Evolutionary conservation across 208 protist genomes (phyloP).

Genomic region (Leishmania turanica): DNA sequence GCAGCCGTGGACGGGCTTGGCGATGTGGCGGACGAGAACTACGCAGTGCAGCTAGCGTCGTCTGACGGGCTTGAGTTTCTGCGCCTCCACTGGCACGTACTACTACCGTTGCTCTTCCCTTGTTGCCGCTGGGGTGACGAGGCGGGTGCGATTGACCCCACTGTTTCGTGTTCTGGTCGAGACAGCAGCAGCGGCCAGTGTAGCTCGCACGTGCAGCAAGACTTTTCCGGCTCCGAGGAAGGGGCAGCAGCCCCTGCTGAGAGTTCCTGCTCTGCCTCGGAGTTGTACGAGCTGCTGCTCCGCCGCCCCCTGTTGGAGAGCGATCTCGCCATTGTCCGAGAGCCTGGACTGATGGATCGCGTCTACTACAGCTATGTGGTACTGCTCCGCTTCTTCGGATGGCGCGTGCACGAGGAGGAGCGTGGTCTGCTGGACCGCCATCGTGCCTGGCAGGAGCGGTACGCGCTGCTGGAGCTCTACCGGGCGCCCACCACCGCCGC

Average conservation of each 20-base stretch:
- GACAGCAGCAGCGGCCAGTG: neutral
- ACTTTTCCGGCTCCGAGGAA: neutral
- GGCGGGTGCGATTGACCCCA: neutral
- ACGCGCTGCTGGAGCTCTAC: slow-evolving; percentile 38
- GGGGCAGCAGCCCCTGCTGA: neutral
- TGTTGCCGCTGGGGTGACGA: neutral
- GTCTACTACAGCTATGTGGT: slow-evolving; percentile 90
- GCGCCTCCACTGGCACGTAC: slow-evolving; percentile 63
- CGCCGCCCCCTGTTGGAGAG: slow-evolving; percentile 16
- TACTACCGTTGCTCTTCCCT: slow-evolving; percentile 73
- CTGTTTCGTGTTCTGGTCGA: neutral
- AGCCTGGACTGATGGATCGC: slow-evolving; percentile 72
- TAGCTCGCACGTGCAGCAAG: neutral
- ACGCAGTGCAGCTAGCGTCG: slow-evolving; percentile 59
- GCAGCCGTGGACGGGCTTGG: slow-evolving; percentile 25
- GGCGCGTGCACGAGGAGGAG: slow-evolving; percentile 82
- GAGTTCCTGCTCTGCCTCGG: slow-evolving; percentile 6
- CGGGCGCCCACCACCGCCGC: neutral
- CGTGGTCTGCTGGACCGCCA: slow-evolving; percentile 85
- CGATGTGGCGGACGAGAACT: slow-evolving; percentile 62
- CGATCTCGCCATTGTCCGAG: slow-evolving; percentile 49
- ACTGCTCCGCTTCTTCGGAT: slow-evolving; percentile 87
- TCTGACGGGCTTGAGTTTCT: slow-evolving; percentile 68
- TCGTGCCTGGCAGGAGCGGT: slow-evolving; percentile 62
- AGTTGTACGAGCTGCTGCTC: slow-evolving; percentile 9